phyloP scores from a whole-genome alignment of 495 filamentous ascomycete species.

The Oidiodendron maius region DNA sequence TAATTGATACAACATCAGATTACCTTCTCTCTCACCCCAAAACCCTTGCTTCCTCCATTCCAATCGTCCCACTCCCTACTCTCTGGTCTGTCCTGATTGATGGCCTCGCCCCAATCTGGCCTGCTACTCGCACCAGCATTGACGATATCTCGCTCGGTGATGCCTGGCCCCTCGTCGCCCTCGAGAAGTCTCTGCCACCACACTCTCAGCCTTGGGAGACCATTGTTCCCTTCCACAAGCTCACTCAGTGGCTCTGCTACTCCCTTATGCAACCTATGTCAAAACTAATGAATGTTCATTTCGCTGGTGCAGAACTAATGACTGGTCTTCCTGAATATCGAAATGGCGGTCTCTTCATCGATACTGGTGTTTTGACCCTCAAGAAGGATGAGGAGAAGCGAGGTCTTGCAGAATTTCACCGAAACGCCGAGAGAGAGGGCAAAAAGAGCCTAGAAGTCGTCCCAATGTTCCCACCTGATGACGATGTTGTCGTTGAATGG shows the following conservation, averaged over 20 bases:
- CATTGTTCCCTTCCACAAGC: slow-evolving; percentile 92
- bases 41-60: slow-evolving; percentile 78
- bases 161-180: slow-evolving; percentile 83
- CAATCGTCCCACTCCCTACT: slow-evolving; percentile 85
- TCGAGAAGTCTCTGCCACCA: slow-evolving; percentile 46
- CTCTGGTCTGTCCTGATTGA: slow-evolving; percentile 88
- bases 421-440: slow-evolving; percentile 68
- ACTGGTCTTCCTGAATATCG: slow-evolving; percentile 85
- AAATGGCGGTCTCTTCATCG: slow-evolving; percentile 81
- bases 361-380: slow-evolving; percentile 73
- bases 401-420: slow-evolving; percentile 63
- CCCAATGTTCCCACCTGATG: slow-evolving; percentile 70
- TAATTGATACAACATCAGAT: slow-evolving; percentile 44
- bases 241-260: slow-evolving; percentile 86
- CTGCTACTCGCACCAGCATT: slow-evolving; percentile 77
- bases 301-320: slow-evolving; percentile 69
- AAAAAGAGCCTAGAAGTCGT: slow-evolving; percentile 53
- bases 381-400: slow-evolving; percentile 59
- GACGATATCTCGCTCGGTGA: slow-evolving; percentile 87
- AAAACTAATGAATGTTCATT: slow-evolving; percentile 67
- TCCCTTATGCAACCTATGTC: slow-evolving; percentile 86
- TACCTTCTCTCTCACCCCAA: slow-evolving; percentile 88
- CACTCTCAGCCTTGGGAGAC: slow-evolving; percentile 75
- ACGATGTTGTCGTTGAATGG: slow-evolving; percentile 89
- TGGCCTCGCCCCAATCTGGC: slow-evolving; percentile 85